phyloP scores from a whole-genome alignment of 345 rosid species.

The Sonneratia alba region DNA sequence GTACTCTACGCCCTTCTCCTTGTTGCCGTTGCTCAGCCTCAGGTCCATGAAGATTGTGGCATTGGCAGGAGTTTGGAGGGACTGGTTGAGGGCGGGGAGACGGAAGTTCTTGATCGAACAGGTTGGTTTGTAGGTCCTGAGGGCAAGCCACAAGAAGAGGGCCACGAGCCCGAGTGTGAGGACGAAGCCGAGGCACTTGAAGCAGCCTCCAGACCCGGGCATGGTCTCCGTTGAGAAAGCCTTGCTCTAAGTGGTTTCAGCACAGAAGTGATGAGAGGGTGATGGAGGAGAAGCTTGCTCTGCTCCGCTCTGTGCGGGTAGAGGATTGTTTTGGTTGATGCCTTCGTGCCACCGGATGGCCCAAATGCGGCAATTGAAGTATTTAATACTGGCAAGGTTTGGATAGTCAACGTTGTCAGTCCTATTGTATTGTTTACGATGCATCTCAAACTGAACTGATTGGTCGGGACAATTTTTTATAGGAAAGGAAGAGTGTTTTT shows the following conservation, averaged over 20 bases:
- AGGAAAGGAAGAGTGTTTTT: too few species aligned
- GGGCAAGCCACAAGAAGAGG: conserved; percentile 66
- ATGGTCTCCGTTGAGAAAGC: conserved; percentile 1
- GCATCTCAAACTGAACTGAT: not conserved
- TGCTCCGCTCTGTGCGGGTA: not conserved
- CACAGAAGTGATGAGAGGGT: too few species aligned
- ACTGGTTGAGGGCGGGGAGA: conserved; percentile 47
- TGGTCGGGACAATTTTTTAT: not conserved
- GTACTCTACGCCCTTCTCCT: conserved; percentile 59
- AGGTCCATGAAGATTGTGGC: conserved; percentile 39
- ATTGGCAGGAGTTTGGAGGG: conserved; percentile 18
- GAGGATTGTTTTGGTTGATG: too few species aligned
- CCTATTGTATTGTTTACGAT: not conserved
- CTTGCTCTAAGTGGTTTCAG: not conserved
- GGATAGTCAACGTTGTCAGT: not conserved
- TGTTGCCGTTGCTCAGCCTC: conserved; percentile 51
- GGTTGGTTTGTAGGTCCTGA: conserved; percentile 46
- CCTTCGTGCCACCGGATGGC: too few species aligned
- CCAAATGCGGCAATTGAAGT: too few species aligned
- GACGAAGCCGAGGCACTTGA: conserved; percentile 43
- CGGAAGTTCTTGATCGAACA: conserved; percentile 34
- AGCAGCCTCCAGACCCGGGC: conserved; percentile 22
- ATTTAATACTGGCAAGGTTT: not conserved
- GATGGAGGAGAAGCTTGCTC: not conserved
- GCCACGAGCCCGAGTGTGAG: conserved; percentile 51